Evolutionary conservation across 2,329 filamentous ascomycete genomes (phyloP).

Genomic region (Aspergillus terreus): DNA sequence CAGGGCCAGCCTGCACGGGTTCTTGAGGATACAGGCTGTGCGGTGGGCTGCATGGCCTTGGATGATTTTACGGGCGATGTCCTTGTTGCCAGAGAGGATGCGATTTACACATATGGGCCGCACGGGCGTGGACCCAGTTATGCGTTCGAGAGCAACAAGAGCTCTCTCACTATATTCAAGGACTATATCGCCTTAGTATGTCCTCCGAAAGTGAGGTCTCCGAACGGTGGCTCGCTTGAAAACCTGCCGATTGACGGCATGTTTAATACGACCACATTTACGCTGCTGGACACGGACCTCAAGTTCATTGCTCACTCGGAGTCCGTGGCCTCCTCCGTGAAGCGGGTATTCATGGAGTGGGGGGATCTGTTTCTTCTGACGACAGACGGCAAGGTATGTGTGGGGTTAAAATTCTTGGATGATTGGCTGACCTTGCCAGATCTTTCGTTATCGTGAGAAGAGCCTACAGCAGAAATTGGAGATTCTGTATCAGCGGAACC

Average conservation of each 20-base stretch:
- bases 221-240: conserved; percentile 60
- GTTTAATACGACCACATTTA: conserved; percentile 84
- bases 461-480: conserved; percentile 85
- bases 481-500: conserved; percentile 87
- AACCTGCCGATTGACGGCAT: conserved; percentile 77
- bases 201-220: conserved; percentile 60
- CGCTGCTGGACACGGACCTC: conserved; percentile 84
- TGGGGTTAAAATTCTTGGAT: background rate
- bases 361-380: conserved; percentile 87
- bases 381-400: conserved; percentile 78
- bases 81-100: conserved; percentile 89
- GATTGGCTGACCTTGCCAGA: conserved; percentile 44
- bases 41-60: conserved; percentile 89
- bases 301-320: conserved; percentile 89
- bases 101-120: conserved; percentile 86
- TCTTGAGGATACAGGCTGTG: conserved; percentile 85
- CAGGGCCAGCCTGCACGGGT: conserved; percentile 86
- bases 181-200: conserved; percentile 87
- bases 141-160: conserved; percentile 89
- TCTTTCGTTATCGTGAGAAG: conserved; percentile 88
- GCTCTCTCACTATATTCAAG: conserved; percentile 70
- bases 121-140: conserved; percentile 83
- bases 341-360: conserved; percentile 81
- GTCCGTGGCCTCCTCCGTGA: conserved; percentile 74
- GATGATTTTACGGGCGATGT: conserved; percentile 78